Percentiles rank a stretch among this genome's conserved stretches.
phyloP scores from a whole-genome alignment of 2,329 filamentous ascomycete species.

The Pseudonectria buxi region DNA sequence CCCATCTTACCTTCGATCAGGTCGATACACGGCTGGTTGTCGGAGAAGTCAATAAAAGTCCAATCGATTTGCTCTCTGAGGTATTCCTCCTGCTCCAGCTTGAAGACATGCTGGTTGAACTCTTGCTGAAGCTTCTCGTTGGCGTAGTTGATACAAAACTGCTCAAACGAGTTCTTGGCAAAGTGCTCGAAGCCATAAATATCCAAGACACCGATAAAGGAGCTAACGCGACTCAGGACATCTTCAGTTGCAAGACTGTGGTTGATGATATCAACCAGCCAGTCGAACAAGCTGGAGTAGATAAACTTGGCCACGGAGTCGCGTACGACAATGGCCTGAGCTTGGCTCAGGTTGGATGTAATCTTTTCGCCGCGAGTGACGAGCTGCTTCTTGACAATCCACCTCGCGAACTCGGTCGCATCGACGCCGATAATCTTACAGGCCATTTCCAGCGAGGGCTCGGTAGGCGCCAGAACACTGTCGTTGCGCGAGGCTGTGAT shows the following conservation, averaged over 20 bases:
- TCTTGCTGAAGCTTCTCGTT: conserved; percentile 99
- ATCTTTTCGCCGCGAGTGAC: conserved; percentile 97
- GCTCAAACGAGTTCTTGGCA: conserved; percentile 98
- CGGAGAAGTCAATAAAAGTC: conserved; percentile 99
- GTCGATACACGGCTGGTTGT: conserved; percentile 98
- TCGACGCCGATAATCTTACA: conserved; percentile 84
- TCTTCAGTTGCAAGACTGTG: conserved; percentile 81
- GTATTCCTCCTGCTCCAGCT: conserved; percentile 97
- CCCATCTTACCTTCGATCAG: conserved; percentile 95
- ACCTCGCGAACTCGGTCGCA: conserved; percentile 80
- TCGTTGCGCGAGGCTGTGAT: conserved; percentile 87
- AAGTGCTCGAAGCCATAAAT: conserved; percentile 99
- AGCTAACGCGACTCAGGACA: conserved; percentile 71
- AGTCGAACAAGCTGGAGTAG: conserved; percentile 97
- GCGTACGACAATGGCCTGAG: conserved; percentile 87
- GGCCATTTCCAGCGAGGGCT: conserved; percentile 76
- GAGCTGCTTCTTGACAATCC: conserved; percentile 98
- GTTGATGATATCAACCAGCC: conserved; percentile 98
- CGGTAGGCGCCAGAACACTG: conserved; percentile 71
- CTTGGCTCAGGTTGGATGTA: conserved; percentile 86
- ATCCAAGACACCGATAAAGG: conserved; percentile 97
- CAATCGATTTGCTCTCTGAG: conserved; percentile 94
- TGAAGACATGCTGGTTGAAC: conserved; percentile 99
- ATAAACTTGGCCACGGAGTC: conserved; percentile 99
- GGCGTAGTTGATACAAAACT: conserved; percentile 99